Conservation (phyloP, 2,329 filamentous ascomycete genomes). For the Pyricularia pennisetigena region DNA sequence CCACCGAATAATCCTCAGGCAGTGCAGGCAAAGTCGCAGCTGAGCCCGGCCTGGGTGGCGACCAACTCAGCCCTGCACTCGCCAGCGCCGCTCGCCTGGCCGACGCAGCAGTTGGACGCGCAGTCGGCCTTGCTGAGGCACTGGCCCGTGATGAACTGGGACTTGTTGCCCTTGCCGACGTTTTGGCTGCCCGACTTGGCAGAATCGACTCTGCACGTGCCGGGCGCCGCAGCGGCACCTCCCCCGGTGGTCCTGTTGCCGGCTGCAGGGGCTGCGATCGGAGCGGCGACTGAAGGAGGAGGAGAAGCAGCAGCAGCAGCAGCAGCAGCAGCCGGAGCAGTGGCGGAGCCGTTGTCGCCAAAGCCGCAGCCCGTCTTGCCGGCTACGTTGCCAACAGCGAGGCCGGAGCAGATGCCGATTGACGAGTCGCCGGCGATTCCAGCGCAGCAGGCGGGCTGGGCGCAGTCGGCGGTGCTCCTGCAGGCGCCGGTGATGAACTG, state of each 20-base stretch:
- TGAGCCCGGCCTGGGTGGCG: constrained; percentile 8
- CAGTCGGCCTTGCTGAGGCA: constrained; percentile 18
- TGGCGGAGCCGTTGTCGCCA: constrained; percentile 7
- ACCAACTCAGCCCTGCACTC: constrained; percentile 10
- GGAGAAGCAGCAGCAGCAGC: neutral
- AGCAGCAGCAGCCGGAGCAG: neutral
- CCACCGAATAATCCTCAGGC: neutral
- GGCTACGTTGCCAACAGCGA: constrained; percentile 11
- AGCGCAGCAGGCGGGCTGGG: constrained; percentile 11
- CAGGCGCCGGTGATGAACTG: constrained; percentile 22
- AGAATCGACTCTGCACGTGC: constrained; percentile 15
- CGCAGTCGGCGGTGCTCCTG: constrained; percentile 17
- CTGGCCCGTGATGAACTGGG: constrained; percentile 20
- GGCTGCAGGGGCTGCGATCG: no score
- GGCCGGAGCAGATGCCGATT: constrained; percentile 12
- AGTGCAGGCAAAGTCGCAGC: constrained; percentile 10
- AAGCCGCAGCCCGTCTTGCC: constrained; percentile 14
- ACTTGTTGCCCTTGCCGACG: constrained; percentile 16
- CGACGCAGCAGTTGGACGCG: constrained; percentile 18
- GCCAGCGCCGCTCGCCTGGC: constrained; percentile 8
- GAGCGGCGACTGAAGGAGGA: neutral
- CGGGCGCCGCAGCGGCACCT: neutral
- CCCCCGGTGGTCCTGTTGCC: neutral
- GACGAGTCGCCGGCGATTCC: constrained; percentile 8
- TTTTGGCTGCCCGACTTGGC: constrained; percentile 22